A percentile compares a stretch with the other conserved stretches of the same genome.
Conservation (phyloP, 2,329 filamentous ascomycete species). For the Elsinoe ampelina region DNA sequence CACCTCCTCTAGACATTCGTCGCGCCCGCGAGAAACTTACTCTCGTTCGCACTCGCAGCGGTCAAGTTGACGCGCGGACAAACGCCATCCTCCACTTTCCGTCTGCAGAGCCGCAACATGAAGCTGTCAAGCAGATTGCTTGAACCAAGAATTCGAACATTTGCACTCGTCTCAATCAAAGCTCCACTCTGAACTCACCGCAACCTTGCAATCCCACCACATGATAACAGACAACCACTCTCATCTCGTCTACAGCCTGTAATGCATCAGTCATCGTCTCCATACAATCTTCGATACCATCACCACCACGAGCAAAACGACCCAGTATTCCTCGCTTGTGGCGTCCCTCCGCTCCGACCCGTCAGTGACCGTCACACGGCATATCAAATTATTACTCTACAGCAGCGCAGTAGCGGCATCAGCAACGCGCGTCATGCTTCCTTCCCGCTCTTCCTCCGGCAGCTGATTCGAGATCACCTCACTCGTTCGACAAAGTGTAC, state of each 20-base stretch:
- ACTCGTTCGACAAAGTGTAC: background rate
- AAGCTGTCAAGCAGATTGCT: conserved; percentile 3
- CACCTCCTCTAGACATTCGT: too few species aligned
- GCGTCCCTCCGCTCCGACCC: conserved; percentile 1
- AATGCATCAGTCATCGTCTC: too few species aligned
- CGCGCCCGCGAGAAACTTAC: background rate
- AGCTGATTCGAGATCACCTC: conserved; percentile 1
- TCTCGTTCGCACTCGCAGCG: background rate
- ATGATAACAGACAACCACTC: background rate
- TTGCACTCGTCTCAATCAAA: background rate
- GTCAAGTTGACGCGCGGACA: background rate
- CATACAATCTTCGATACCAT: background rate
- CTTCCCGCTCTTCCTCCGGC: background rate
- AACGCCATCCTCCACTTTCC: background rate
- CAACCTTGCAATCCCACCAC: background rate
- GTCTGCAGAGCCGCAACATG: background rate
- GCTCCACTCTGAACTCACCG: background rate
- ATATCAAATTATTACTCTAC: background rate
- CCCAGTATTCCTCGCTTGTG: background rate
- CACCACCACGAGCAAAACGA: background rate
- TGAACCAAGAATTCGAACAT: background rate
- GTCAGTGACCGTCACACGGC: background rate
- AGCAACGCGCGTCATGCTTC: background rate
- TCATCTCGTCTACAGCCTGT: background rate
- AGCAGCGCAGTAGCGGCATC: background rate